Evolutionary conservation across 805 yeast genomes (phyloP), one percentile per base, ranked within the genome.

Genomic region (Schizosaccharomyces cryophilus): DNA sequence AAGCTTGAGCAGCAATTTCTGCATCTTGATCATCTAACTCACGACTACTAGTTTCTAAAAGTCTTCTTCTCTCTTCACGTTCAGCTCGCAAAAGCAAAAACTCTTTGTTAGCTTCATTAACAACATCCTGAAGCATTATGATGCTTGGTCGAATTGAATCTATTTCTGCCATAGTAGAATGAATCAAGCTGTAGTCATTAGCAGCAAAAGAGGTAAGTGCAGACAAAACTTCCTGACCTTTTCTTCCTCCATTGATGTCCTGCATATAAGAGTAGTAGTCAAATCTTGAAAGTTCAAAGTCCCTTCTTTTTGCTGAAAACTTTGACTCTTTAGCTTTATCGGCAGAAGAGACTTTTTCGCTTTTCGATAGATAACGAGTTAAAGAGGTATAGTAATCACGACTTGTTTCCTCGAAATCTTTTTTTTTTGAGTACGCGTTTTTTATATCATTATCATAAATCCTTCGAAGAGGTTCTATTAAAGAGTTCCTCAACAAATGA

Each of bases 371-470:
- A 61, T 74, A 74, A n/a, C 75, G 66, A 15, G 75, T 68, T 60
- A 74, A 69, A 76, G 77, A 74, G 42, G 74, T 67, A 64, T 74
- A 74, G 64, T 74, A 74, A 63, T 74, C 75, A 31, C 69, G 66
- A 19, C 75, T 71, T 60, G 73, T 75, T 58, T 75, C 78, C 61
- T 75, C 77, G 65, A 74, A 74, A 56, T 74, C 77, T 42, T 24
- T 51, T 17, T 29, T 21, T 51, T 51, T 51, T 2, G 35, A 17
- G n/a, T 21, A 24, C 4, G 31, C 72, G 17, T 68, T 60, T 64
- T 74, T 74, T 64, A 74, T 70, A 40, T 74, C 78, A 59, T 62
- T 66, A 31, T 75, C 77, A 65, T 74, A 74, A 29, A 73, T 63
- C 63, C 59, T 68, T 67, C 64, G 67, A 68, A 64, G 66, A 68